These are phyloP conservation scores for Trichophyton benhamiae DNA, from an alignment of 2,329 filamentous ascomycete species.

Conservation along the genomic window DNA sequence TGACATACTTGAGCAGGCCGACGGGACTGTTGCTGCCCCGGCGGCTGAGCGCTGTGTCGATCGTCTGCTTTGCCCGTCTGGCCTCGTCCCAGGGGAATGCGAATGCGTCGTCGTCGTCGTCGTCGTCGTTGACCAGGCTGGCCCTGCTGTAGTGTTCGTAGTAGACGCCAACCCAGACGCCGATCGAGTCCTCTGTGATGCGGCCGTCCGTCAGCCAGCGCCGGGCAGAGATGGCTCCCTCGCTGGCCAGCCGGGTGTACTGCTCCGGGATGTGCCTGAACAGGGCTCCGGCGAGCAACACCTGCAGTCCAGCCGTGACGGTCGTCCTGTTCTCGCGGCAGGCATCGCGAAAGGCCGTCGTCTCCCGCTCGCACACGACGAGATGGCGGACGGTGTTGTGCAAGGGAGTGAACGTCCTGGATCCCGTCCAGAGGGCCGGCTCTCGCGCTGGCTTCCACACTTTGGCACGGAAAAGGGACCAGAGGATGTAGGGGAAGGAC, in stretches of 20 bases:
- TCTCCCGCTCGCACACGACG: background rate
- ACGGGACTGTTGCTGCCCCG: constrained; percentile 24
- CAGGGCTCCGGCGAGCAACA: constrained; percentile 27
- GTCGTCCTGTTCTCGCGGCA: constrained; percentile 27
- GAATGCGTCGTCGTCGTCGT: constrained; percentile 11
- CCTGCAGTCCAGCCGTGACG: constrained; percentile 31
- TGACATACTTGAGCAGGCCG: constrained; percentile 32
- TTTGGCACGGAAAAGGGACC: constrained; percentile 18
- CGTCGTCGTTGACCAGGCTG: background rate
- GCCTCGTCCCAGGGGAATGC: constrained; percentile 27
- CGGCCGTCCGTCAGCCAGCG: constrained; percentile 23
- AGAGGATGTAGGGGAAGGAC: constrained; percentile 25
- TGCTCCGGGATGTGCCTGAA: constrained; percentile 22
- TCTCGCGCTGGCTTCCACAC: constrained; percentile 7
- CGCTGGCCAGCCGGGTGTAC: constrained; percentile 23
- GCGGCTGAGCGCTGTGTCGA: constrained; percentile 18
- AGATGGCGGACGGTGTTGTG: background rate
- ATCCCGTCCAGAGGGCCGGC: background rate
- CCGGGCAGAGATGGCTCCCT: constrained; percentile 29
- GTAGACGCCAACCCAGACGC: constrained; percentile 28
- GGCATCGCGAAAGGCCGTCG: background rate
- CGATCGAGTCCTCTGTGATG: constrained; percentile 28
- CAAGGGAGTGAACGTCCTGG: background rate
- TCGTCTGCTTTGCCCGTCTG: constrained; percentile 20
- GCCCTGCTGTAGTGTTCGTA: constrained; percentile 13